Evolutionary conservation across 2,329 filamentous ascomycete genomes (phyloP).

Genomic region (Fusarium nodosum): DNA sequence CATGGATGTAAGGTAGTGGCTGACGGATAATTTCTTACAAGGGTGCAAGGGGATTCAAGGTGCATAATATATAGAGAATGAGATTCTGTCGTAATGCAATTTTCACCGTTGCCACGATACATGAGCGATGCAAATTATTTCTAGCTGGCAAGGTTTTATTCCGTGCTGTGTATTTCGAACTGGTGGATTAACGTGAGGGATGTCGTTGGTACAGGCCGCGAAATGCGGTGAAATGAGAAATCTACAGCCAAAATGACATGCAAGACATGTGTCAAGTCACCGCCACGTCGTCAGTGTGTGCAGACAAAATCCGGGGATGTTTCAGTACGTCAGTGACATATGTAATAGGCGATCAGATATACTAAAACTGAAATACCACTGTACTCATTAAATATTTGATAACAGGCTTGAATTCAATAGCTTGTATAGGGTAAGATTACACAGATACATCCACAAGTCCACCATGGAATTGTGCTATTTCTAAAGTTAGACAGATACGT

Average conservation of each 20-base stretch:
- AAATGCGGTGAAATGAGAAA: constrained; percentile 20
- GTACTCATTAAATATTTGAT: neutral
- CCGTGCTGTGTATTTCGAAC: neutral
- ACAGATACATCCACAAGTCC: neutral
- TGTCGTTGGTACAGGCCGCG: neutral
- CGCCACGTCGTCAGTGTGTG: constrained; percentile 20
- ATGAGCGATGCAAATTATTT: neutral
- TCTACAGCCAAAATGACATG: constrained; percentile 3
- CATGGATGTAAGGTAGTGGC: constrained; percentile 49
- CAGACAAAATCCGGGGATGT: constrained; percentile 5
- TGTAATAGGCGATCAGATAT: neutral
- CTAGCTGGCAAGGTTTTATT: neutral
- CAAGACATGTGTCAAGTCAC: constrained; percentile 24
- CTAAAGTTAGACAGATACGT: neutral
- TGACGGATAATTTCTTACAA: constrained; percentile 42
- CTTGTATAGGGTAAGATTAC: neutral
- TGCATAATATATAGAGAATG: constrained; percentile 52
- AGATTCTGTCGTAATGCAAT: constrained; percentile 44
- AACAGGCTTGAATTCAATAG: too few relatives aligned
- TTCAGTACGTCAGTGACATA: constrained; percentile 8
- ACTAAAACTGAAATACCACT: neutral
- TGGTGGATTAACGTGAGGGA: neutral
- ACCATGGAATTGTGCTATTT: neutral
- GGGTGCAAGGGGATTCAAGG: constrained; percentile 47
- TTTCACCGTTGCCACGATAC: constrained; percentile 21